A percentile compares a stretch with the other conserved stretches of the same genome.
These are phyloP conservation scores for Drechslerella stenobrocha DNA, from an alignment of 2,329 filamentous ascomycete genomes.

Conservation along the genomic window DNA sequence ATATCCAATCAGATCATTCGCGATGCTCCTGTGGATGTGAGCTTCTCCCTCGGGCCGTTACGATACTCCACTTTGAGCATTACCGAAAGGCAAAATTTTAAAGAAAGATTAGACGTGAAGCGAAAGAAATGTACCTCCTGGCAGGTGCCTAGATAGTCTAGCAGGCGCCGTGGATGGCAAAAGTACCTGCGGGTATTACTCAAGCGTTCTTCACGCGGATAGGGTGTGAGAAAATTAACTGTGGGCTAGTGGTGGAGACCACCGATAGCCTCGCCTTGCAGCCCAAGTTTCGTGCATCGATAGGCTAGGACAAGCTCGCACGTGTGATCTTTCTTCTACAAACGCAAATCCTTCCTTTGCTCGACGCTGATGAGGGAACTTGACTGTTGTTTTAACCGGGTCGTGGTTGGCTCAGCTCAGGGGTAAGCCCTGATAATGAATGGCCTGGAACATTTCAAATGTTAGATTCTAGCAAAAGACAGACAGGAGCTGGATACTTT, in stretches of 20 bases:
- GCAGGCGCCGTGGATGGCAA: background rate
- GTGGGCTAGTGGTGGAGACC: slow-evolving; percentile 3
- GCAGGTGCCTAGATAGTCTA: slow-evolving; percentile 21
- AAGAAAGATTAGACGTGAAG: background rate
- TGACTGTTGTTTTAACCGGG: background rate
- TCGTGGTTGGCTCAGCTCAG: slow-evolving; percentile 7
- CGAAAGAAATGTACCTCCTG: slow-evolving; percentile 6
- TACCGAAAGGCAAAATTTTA: slow-evolving; percentile 1
- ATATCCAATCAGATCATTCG: slow-evolving; percentile 12
- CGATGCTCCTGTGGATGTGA: background rate
- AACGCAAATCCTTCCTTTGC: slow-evolving; percentile 36
- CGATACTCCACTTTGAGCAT: slow-evolving; percentile 10
- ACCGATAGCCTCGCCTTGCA: slow-evolving; percentile 37
- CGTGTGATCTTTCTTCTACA: slow-evolving; percentile 25
- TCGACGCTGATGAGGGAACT: slow-evolving; percentile 22
- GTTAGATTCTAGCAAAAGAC: background rate
- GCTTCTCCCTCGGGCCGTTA: slow-evolving; percentile 37
- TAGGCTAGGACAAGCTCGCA: slow-evolving; percentile 35
- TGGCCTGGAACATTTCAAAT: background rate
- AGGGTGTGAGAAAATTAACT: background rate
- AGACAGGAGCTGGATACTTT: background rate
- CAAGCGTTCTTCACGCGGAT: slow-evolving; percentile 2
- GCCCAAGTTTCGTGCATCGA: slow-evolving; percentile 41
- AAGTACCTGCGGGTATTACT: background rate
- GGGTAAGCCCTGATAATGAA: background rate